Evolutionary conservation across 768 basidiomycete species (phyloP), one percentile per base, ranked within the genome.

Genomic region (Suillus sp.): DNA sequence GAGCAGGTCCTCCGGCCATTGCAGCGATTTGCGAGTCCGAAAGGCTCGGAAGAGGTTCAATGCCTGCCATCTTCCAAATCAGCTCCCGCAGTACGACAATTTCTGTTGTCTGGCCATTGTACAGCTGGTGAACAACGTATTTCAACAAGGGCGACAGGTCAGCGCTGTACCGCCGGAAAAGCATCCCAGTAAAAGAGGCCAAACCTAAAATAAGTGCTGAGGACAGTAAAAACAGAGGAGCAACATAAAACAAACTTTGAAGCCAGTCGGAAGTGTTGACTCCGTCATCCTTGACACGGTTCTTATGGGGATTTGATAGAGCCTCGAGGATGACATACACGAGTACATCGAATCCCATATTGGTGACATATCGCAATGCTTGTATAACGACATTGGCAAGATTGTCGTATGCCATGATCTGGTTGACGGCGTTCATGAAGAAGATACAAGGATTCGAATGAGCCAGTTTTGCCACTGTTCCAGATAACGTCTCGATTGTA

Each of bases 341-440:
- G 13, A 98, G 80, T 10, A 97, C 93, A 71, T 99, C 97, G 71
- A 94, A 98, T 8, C 93, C 93, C 84, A 99, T 90, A 65, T 89
- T 90, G 3, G 94, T 95, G 66, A 95, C 87, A 77, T 92, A 96
- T 72, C 92, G 82, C 68, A 95, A 81, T 20, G 91, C 91, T 68
- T 95, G 94, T 30, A 99, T 91, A 48, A 98, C 91, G 25, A 95
- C 93, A 47, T 83, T 84, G 11, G 93, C 93, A 60, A 97, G 77
- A 75, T 99, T 99, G 72, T 96, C 93, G 71, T 99, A 99, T 16
- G 93, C 89, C 90, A 95, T 94, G 63, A 98, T 91, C 75, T 99
- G 97, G 67, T 90, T 89, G 54, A 99, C 88, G 0, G 92, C 93
- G 65, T 92, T 91, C 27, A 84, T 73, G 79, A 98, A 99, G 69